Conservation (phyloP, 192 early-diverging fungal species). For the Chytriomyces sp. region DNA sequence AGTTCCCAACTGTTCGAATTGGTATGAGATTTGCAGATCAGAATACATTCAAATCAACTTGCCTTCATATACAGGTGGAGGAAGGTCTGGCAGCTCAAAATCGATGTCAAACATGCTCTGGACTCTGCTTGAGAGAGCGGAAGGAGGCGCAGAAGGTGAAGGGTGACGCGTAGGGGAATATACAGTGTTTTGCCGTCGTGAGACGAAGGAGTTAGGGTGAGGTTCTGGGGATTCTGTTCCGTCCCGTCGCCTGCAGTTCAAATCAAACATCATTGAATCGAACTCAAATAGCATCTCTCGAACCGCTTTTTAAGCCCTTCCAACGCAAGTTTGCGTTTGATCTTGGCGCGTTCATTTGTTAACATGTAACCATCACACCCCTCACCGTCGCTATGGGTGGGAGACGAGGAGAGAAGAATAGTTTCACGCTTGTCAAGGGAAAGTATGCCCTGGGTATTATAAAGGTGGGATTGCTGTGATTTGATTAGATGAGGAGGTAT, state of each 20-base stretch:
- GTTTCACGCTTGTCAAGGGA: neutral
- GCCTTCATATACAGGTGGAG: slow-evolving; percentile 9
- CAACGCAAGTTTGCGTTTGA: slow-evolving; percentile 16
- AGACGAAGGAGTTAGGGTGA: too few relatives aligned
- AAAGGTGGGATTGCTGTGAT: neutral
- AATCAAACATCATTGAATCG: neutral
- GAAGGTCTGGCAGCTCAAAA: slow-evolving; percentile 1
- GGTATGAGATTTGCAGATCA: neutral
- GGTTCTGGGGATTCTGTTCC: neutral
- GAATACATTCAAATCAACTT: neutral
- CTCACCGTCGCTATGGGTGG: neutral
- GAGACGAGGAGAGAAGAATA: too few relatives aligned
- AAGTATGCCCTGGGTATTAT: neutral
- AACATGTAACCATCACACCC: neutral
- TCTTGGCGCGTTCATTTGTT: slow-evolving; percentile 1
- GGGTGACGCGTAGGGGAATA: neutral
- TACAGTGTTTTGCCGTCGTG: neutral
- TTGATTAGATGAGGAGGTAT: neutral
- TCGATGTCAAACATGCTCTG: neutral
- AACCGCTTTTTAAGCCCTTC: slow-evolving; percentile 12
- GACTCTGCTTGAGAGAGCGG: neutral
- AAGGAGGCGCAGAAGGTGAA: neutral
- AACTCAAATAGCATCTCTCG: neutral
- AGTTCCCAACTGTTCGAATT: neutral
- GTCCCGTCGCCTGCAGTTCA: neutral